These are phyloP conservation scores for Aspergillus calidoustus DNA, from an alignment of 2,329 filamentous ascomycete species.

Conservation along the genomic window DNA sequence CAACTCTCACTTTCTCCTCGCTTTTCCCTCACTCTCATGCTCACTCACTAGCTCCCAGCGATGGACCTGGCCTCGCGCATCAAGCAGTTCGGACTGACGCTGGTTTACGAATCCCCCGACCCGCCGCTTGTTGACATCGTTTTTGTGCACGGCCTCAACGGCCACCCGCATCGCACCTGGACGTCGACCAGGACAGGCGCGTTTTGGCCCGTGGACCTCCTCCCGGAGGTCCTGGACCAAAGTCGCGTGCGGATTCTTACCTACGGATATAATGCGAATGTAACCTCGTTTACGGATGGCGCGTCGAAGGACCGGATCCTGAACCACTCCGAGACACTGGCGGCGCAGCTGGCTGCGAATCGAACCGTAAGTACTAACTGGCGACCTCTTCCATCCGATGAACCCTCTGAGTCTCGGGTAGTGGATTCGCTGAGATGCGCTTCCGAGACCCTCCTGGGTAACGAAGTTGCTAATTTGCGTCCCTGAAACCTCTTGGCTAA, in stretches of 20 bases:
- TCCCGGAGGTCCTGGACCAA: constrained; percentile 63
- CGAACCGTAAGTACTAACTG: constrained; percentile 52
- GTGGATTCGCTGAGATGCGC: too few species aligned
- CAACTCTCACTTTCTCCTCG: not conserved
- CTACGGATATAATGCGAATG: constrained; percentile 76
- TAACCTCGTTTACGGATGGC: constrained; percentile 55
- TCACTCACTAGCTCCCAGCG: not conserved
- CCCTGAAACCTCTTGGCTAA: too few species aligned
- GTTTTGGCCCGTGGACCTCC: constrained; percentile 72
- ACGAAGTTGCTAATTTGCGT: too few species aligned
- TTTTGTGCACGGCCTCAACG: constrained; percentile 73
- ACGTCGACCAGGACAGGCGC: constrained; percentile 52
- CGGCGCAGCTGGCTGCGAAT: constrained; percentile 66
- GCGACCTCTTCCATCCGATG: not conserved
- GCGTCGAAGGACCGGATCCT: constrained; percentile 69
- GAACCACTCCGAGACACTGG: constrained; percentile 72
- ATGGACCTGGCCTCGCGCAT: constrained; percentile 33
- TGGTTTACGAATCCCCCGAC: constrained; percentile 44
- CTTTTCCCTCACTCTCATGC: not conserved
- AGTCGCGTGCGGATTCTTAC: constrained; percentile 68
- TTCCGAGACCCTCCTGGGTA: too few species aligned
- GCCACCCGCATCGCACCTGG: constrained; percentile 68
- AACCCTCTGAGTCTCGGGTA: too few species aligned
- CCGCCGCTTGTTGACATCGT: constrained; percentile 60
- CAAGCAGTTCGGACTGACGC: constrained; percentile 47